Evolutionary conservation across 768 basidiomycete genomes (phyloP).

Genomic region (Rhizopogon vulgaris): DNA sequence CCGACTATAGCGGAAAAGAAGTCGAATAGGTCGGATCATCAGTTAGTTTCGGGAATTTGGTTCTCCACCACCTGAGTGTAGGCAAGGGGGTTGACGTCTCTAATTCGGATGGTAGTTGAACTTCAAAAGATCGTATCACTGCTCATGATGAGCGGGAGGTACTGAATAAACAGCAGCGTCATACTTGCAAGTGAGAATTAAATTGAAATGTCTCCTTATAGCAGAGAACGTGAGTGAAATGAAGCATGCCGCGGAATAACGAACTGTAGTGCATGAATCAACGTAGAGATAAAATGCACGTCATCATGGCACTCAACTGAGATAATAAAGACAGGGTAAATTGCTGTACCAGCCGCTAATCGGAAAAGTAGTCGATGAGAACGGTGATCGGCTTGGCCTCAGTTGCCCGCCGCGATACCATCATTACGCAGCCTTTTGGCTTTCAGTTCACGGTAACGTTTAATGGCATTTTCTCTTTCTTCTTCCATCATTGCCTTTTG

Average conservation of each 20-base stretch:
- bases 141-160: neutral
- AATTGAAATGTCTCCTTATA: neutral
- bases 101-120: neutral
- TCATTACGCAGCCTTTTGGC: slow-evolving; percentile 31
- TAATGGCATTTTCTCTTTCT: slow-evolving; percentile 66
- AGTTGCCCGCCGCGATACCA: slow-evolving; percentile 7
- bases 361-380: neutral
- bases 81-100: neutral
- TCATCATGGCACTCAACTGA: neutral
- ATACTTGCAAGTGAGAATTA: neutral
- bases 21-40: neutral
- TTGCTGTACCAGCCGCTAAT: neutral
- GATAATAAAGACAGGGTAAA: neutral
- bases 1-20: neutral
- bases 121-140: neutral
- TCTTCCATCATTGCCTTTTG: slow-evolving; percentile 73
- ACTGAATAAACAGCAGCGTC: neutral
- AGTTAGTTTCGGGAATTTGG: neutral
- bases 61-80: neutral
- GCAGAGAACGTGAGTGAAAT: neutral
- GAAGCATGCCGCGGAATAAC: neutral
- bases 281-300: neutral
- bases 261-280: neutral
- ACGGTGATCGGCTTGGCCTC: slow-evolving; percentile 2
- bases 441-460: slow-evolving; percentile 64